Conservation (phyloP, 495 filamentous ascomycete genomes). For the Penicillium mononematosum region DNA sequence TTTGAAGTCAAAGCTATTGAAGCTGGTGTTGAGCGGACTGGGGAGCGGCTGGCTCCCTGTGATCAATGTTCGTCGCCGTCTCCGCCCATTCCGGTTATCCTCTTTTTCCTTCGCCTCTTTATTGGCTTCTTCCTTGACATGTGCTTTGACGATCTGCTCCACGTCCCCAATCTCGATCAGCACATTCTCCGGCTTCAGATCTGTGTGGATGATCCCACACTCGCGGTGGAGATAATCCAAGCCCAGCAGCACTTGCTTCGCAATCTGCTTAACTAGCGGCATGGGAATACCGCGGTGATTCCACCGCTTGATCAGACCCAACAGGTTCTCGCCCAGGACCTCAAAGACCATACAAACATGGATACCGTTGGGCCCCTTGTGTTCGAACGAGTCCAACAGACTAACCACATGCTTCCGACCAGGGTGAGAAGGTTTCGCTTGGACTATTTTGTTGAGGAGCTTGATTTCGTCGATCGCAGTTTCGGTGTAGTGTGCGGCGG, state of each 20-base stretch:
- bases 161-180: conserved; percentile 99
- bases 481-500: conserved; percentile 96
- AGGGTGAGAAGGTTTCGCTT: conserved; percentile 90
- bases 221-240: conserved; percentile 96
- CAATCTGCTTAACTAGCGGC: conserved; percentile 95
- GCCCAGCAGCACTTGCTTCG: conserved; percentile 93
- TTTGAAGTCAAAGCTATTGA: conserved; percentile 71
- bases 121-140: conserved; percentile 79
- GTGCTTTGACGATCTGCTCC: conserved; percentile 91
- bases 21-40: conserved; percentile 89
- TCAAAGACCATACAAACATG: conserved; percentile 99
- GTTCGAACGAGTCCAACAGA: conserved; percentile 93
- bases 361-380: conserved; percentile 92
- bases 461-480: conserved; percentile 99
- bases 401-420: conserved; percentile 94
- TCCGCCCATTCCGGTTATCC: conserved; percentile 89
- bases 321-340: conserved; percentile 90
- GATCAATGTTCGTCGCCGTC: conserved; percentile 88
- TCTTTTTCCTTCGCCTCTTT: conserved; percentile 82
- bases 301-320: conserved; percentile 97
- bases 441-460: conserved; percentile 91
- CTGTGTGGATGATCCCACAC: conserved; percentile 98
- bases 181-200: conserved; percentile 97
- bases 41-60: conserved; percentile 96
- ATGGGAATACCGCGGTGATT: conserved; percentile 97